These are phyloP conservation scores for Erodium moschatum DNA, from an alignment of 441 rosid genomes.

Conservation along the genomic window DNA sequence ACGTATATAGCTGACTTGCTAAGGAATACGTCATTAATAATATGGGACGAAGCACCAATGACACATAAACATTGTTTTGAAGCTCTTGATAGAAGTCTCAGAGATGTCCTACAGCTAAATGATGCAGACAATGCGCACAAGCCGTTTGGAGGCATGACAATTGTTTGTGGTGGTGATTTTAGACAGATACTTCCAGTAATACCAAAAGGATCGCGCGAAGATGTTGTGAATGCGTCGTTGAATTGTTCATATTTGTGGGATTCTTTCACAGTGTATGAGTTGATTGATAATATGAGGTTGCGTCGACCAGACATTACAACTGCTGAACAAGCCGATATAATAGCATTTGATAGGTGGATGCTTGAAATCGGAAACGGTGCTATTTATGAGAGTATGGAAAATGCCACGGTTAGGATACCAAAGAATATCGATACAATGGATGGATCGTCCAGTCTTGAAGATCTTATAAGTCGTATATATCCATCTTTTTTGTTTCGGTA, in stretches of 20 bases:
- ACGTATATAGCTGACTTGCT: constrained; percentile 4
- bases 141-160: constrained; percentile 14
- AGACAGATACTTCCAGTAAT: constrained; percentile 12
- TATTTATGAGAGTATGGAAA: not conserved
- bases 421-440: not conserved
- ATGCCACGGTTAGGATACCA: not conserved
- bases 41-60: constrained; percentile 13
- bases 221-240: not conserved
- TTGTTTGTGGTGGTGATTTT: constrained; percentile 16
- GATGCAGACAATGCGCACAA: not conserved
- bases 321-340: too few species aligned
- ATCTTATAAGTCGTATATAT: not conserved
- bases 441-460: not conserved
- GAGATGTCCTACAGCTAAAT: not conserved
- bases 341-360: constrained; percentile 1
- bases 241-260: constrained; percentile 10
- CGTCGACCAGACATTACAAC: not conserved
- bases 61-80: constrained; percentile 8
- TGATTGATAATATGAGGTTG: not conserved
- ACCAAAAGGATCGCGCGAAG: not conserved
- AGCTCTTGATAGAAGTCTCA: not conserved
- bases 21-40: not conserved
- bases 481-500: not conserved
- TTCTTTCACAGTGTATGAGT: not conserved
- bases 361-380: constrained; percentile 1